phyloP scores from a whole-genome alignment of 257 asterid genomes.

The Salvia miltiorrhiza region DNA sequence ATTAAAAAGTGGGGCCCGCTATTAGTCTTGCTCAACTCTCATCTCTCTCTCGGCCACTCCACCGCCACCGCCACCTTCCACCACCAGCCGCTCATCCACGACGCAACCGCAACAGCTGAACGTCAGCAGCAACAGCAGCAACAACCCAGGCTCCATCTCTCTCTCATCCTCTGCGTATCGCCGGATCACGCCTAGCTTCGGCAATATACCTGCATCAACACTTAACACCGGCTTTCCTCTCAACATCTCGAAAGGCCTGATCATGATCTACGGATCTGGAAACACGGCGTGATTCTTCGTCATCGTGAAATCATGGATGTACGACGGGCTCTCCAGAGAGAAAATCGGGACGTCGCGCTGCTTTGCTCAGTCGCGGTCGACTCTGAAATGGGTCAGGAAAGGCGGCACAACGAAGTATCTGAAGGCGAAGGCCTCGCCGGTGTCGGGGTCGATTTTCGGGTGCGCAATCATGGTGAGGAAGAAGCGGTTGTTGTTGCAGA shows the following conservation, averaged over 20 bases:
- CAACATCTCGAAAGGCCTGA: slow-evolving; percentile 28
- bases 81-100: too few relatives aligned
- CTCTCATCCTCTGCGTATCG: slow-evolving; percentile 43
- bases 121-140: too few relatives aligned
- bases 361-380: slow-evolving; percentile 33
- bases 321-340: slow-evolving; percentile 27
- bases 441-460: slow-evolving; percentile 42
- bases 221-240: slow-evolving; percentile 30
- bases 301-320: slow-evolving; percentile 47
- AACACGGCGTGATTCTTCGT: slow-evolving; percentile 38
- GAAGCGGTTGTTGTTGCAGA: neutral
- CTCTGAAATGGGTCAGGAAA: slow-evolving; percentile 33
- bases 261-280: slow-evolving; percentile 38
- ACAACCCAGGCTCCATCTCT: slow-evolving; percentile 37
- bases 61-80: too few relatives aligned
- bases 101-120: too few relatives aligned
- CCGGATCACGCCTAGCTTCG: slow-evolving; percentile 43
- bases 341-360: slow-evolving; percentile 31
- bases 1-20: too few relatives aligned
- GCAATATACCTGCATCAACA: slow-evolving; percentile 21
- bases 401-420: slow-evolving; percentile 40
- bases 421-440: slow-evolving; percentile 44
- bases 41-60: too few relatives aligned
- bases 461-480: slow-evolving; percentile 56
- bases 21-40: too few relatives aligned